A percentile compares a stretch with the other conserved stretches of the same genome.
phyloP scores from a whole-genome alignment of 495 filamentous ascomycete genomes.

The Xylaria castorea region DNA sequence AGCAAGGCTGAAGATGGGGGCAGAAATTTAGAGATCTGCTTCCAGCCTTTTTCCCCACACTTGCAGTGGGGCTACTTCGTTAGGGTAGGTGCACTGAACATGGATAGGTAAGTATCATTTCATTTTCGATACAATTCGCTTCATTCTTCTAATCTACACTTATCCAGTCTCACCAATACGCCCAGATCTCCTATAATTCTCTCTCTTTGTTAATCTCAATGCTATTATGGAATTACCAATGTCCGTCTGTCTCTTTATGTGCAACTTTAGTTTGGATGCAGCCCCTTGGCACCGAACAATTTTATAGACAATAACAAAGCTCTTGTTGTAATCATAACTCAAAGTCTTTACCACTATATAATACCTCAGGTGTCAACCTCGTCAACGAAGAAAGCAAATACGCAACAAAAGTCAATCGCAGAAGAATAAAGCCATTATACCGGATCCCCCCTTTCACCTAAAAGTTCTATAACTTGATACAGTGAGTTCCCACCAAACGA shows the following conservation, averaged over 20 bases:
- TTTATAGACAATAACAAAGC: background rate
- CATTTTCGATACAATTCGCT: background rate
- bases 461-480: background rate
- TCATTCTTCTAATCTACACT: background rate
- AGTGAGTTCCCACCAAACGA: background rate
- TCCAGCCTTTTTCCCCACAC: slow-evolving; percentile 21
- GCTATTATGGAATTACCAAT: background rate
- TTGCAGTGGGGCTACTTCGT: background rate
- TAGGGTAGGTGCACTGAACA: slow-evolving; percentile 3
- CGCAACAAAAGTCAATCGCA: background rate
- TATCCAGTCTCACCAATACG: background rate
- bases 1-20: slow-evolving; percentile 22
- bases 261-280: no score
- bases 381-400: background rate
- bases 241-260: no score
- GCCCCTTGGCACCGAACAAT: background rate
- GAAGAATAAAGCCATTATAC: background rate
- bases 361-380: background rate
- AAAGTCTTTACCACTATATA: background rate
- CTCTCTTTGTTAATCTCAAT: background rate
- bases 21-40: slow-evolving; percentile 1
- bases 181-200: background rate
- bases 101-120: background rate
- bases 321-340: background rate
- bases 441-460: background rate